Conservation (phyloP, 192 early-diverging fungal species). For the Piromyces finnis region DNA sequence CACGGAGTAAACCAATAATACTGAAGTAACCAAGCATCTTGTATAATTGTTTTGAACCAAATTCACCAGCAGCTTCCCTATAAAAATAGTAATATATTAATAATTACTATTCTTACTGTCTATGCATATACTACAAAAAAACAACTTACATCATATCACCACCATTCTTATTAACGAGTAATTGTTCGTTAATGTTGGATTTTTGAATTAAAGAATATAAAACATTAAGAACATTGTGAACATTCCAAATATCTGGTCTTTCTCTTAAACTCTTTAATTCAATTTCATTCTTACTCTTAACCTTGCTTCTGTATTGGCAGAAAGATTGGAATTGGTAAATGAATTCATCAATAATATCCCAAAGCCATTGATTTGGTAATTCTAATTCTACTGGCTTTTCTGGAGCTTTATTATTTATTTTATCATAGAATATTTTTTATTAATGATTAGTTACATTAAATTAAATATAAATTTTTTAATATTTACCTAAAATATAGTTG, state of each 20-base stretch:
- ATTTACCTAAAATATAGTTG: slow-evolving; percentile 79
- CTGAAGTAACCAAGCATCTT: slow-evolving; percentile 95
- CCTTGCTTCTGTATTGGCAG: slow-evolving; percentile 79
- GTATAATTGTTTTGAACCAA: slow-evolving; percentile 75
- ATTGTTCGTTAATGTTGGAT: slow-evolving; percentile 83
- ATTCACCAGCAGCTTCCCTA: slow-evolving; percentile 71
- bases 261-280: slow-evolving; percentile 69
- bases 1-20: slow-evolving; percentile 77
- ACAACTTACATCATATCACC: slow-evolving; percentile 51
- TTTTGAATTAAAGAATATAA: slow-evolving; percentile 92
- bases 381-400: slow-evolving; percentile 77
- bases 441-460: too few relatives aligned
- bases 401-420: slow-evolving; percentile 8
- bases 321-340: slow-evolving; percentile 99
- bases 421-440: neutral
- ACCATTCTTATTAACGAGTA: slow-evolving; percentile 71
- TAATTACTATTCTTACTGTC: neutral
- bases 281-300: slow-evolving; percentile 57
- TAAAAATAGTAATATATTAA: neutral
- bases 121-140: neutral
- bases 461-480: too few relatives aligned
- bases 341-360: slow-evolving; percentile 99
- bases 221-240: slow-evolving; percentile 89
- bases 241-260: slow-evolving; percentile 76
- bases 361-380: slow-evolving; percentile 95